These are phyloP conservation scores for Cladophialophora bantiana DNA, from an alignment of 2,329 filamentous ascomycete genomes.

Conservation along the genomic window DNA sequence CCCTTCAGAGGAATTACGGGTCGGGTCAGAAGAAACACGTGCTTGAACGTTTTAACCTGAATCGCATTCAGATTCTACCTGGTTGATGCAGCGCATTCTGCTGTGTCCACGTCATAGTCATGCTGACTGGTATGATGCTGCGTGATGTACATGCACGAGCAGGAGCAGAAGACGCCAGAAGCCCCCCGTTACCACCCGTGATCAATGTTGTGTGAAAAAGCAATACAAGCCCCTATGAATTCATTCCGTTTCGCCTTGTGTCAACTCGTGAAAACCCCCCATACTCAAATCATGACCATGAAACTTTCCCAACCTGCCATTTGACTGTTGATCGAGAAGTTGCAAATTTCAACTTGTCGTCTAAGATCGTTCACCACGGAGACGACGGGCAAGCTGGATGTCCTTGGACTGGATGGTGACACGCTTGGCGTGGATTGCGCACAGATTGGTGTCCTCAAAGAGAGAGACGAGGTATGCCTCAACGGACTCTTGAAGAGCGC, in stretches of 20 bases:
- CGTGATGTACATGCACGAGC: conserved; percentile 36
- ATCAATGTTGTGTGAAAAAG: conserved; percentile 33
- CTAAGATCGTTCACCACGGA: conserved; percentile 91
- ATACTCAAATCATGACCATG: conserved; percentile 29
- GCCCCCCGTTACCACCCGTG: conserved; percentile 32
- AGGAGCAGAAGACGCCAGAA: conserved; percentile 35
- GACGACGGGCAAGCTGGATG: conserved; percentile 93
- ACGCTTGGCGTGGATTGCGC: conserved; percentile 98
- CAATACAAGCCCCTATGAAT: conserved; percentile 37
- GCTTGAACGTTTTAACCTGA: conserved; percentile 29
- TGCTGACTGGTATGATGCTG: conserved; percentile 32
- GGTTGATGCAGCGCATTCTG: conserved; percentile 31
- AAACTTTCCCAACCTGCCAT: conserved; percentile 30
- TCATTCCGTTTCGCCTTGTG: conserved; percentile 37
- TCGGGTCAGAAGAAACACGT: conserved; percentile 1
- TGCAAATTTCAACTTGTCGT: conserved; percentile 37
- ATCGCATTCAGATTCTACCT: conserved; percentile 38
- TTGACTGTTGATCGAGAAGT: conserved; percentile 24
- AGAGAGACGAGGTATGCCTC: conserved; percentile 98
- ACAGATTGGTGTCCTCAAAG: conserved; percentile 98
- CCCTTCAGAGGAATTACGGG: no score
- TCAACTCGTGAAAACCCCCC: conserved; percentile 37
- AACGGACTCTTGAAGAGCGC: conserved; percentile 96
- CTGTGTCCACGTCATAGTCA: conserved; percentile 33
- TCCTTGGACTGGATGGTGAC: conserved; percentile 95